Evolutionary conservation across 1,284 basidiomycete species (phyloP).

Genomic region (Schizopora paradoxa): DNA sequence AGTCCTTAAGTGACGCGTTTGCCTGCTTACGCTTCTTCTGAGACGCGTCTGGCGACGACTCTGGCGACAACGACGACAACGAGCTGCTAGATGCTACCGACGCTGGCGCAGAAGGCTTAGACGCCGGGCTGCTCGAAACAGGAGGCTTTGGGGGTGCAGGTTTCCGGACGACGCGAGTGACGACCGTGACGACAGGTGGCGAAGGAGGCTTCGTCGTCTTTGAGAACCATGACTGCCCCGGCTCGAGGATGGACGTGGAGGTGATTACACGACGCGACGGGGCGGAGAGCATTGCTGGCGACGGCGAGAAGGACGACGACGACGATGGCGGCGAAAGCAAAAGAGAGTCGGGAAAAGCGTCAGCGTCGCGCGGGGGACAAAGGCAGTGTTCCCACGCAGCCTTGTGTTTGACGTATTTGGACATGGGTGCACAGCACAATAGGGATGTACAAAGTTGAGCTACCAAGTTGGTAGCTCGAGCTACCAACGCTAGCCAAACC

Average conservation of each 20-base stretch:
- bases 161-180: neutral
- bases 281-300: neutral
- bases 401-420: constrained; percentile 6
- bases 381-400: constrained; percentile 13
- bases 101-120: neutral
- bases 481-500: too few species aligned
- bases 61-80: constrained; percentile 3
- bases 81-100: constrained; percentile 3
- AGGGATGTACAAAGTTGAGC: neutral
- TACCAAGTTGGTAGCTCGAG: too few species aligned
- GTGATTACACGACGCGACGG: neutral
- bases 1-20: constrained; percentile 3
- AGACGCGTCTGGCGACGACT: constrained; percentile 8
- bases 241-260: neutral
- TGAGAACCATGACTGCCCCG: neutral
- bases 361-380: neutral
- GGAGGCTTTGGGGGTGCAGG: neutral
- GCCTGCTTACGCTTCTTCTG: constrained; percentile 8
- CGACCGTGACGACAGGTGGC: neutral
- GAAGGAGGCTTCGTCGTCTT: constrained; percentile 1
- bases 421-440: too few species aligned
- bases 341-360: neutral
- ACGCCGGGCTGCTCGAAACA: neutral
- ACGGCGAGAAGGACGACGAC: neutral
- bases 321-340: neutral